Conservation (phyloP, 2,329 filamentous ascomycete genomes). For the Claviceps africana region DNA sequence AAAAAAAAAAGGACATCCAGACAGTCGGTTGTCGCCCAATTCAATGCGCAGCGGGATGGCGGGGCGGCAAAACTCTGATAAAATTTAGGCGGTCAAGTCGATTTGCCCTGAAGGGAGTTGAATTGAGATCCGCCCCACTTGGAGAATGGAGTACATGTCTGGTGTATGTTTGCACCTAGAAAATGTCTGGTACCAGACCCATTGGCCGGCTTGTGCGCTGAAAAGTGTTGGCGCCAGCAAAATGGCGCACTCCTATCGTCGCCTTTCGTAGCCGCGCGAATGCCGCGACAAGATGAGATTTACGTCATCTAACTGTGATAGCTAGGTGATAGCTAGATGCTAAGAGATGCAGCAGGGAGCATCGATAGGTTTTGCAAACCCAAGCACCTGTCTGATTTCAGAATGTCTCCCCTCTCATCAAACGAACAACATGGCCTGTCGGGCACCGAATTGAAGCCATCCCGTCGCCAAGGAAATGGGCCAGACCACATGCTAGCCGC, state of each 20-base stretch:
- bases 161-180: too few species aligned
- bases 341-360: too few species aligned
- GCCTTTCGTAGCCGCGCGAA: background rate
- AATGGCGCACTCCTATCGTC: background rate
- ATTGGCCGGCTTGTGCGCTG: background rate
- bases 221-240: background rate
- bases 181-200: too few species aligned
- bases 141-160: background rate
- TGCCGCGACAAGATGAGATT: background rate
- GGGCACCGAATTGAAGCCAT: background rate
- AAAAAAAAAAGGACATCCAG: background rate
- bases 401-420: too few species aligned
- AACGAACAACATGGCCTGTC: too few species aligned
- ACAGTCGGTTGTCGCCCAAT: background rate
- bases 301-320: background rate
- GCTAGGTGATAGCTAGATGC: too few species aligned
- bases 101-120: background rate
- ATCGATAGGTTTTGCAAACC: too few species aligned
- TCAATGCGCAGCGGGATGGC: background rate
- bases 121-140: background rate
- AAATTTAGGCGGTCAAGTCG: constrained; percentile 15
- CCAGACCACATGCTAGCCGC: background rate
- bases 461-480: background rate
- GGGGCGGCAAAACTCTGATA: constrained; percentile 12
- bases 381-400: too few species aligned